Evolutionary conservation across 495 filamentous ascomycete species (phyloP), one percentile per base, ranked within the genome.

Genomic region (Paragyromitra xinjiangensis): DNA sequence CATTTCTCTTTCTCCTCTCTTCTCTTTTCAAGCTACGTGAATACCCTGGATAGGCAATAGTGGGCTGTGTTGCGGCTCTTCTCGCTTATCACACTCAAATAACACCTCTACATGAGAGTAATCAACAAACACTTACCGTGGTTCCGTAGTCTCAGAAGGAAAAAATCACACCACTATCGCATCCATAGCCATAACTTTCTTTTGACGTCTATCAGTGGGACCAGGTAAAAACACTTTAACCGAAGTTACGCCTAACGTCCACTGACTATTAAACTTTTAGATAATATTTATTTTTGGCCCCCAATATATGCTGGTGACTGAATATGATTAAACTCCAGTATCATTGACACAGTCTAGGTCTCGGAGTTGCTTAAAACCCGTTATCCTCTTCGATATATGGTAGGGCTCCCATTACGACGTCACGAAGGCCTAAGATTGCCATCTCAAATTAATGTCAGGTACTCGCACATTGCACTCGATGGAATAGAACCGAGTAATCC

Each of bases 161-260:
- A 69, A 69, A 69, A n/a, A 29, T 67, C 64, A 67, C 26, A 12
- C 64, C 48, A 67, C 42, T 53, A 67, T 19, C 53, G 64, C n/a
- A 71, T 70, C n/a, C 16, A 71, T 12, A 51, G 4, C 11, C 16
- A n/a, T 50, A 69, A 55, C 48, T 24, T 72, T 64, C 29, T 42
- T 55, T 22, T 45, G 65, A 53, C 61, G 45, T 51, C 69, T 29
- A 12, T 9, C 40, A 6, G 8, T 22, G 8, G 22, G 22, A 22
- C 8, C 22, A 51, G 14, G 4, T 53, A 53, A 67, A 55, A 16
- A 37, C 24, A 26, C n/a, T n/a, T 65, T 65, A 48, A 65, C 22
- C 42, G 42, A 65, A 42, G 11, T 44, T 44, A 50, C 3, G 42
- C 19, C 39, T 42, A 44, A 14, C 29, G 4, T 34, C 2, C 4